A percentile compares a stretch with the other conserved stretches of the same genome.
phyloP scores from a whole-genome alignment of 768 basidiomycete species.

The Russula vinacea region DNA sequence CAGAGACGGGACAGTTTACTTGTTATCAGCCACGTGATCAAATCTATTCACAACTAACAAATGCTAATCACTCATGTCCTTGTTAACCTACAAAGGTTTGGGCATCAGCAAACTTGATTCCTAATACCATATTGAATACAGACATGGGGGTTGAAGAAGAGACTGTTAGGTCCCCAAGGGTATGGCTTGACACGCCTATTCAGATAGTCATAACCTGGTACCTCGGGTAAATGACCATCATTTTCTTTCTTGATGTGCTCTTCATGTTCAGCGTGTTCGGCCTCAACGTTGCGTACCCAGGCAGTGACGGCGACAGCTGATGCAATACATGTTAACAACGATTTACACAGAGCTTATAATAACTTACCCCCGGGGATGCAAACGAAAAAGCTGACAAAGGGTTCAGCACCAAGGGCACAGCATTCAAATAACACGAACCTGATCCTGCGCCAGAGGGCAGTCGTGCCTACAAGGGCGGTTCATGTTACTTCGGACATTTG shows the following conservation, averaged over 20 bases:
- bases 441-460: constrained; percentile 84
- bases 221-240: constrained; percentile 65
- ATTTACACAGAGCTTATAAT: neutral
- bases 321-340: neutral
- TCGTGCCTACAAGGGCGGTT: constrained; percentile 51
- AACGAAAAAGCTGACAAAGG: constrained; percentile 57
- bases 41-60: constrained; percentile 14
- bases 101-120: constrained; percentile 13
- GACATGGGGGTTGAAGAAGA: constrained; percentile 79
- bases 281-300: constrained; percentile 53
- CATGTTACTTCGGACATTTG: constrained; percentile 24
- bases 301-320: constrained; percentile 34
- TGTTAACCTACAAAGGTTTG: constrained; percentile 51
- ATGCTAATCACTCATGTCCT: constrained; percentile 49
- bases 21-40: constrained; percentile 5
- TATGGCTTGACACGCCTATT: constrained; percentile 75
- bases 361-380: constrained; percentile 72
- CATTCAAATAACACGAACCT: constrained; percentile 47
- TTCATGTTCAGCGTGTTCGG: constrained; percentile 66
- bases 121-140: constrained; percentile 31
- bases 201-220: constrained; percentile 72
- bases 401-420: constrained; percentile 16
- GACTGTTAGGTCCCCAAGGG: constrained; percentile 81
- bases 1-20: neutral
- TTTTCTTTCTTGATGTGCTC: constrained; percentile 71